These are phyloP conservation scores for Penicillium sclerotigenum DNA, from an alignment of 2,329 filamentous ascomycete genomes.

Conservation along the genomic window DNA sequence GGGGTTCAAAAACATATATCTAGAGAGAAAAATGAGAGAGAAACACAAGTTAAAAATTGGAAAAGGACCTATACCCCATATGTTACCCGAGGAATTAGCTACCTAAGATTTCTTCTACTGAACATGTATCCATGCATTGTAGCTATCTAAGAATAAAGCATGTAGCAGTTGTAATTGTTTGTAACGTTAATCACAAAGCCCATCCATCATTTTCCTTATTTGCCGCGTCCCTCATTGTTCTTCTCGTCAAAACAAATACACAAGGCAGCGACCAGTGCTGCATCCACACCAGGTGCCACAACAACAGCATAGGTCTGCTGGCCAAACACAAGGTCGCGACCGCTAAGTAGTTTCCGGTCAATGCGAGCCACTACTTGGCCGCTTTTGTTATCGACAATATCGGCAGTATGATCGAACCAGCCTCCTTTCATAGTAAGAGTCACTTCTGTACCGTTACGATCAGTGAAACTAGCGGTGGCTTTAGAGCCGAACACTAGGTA, in stretches of 20 bases:
- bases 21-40: too few species aligned
- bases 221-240: constrained; percentile 48
- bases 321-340: constrained; percentile 56
- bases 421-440: constrained; percentile 59
- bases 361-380: constrained; percentile 57
- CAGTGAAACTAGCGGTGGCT: constrained; percentile 52
- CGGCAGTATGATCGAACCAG: constrained; percentile 56
- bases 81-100: too few species aligned
- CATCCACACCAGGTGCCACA: constrained; percentile 63
- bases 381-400: constrained; percentile 54
- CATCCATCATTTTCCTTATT: too few species aligned
- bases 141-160: too few species aligned
- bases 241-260: constrained; percentile 68
- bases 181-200: too few species aligned
- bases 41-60: too few species aligned
- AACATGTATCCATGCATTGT: too few species aligned
- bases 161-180: too few species aligned
- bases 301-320: constrained; percentile 65
- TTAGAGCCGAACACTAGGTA: constrained; percentile 27
- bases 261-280: constrained; percentile 62
- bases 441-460: constrained; percentile 45
- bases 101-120: too few species aligned
- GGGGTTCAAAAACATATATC: too few species aligned
- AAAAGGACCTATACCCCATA: too few species aligned
- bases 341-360: constrained; percentile 57